A percentile compares a stretch with the other conserved stretches of the same genome.
These are phyloP conservation scores for Colletotrichum kahawae DNA, from an alignment of 2,329 filamentous ascomycete genomes.

Conservation along the genomic window DNA sequence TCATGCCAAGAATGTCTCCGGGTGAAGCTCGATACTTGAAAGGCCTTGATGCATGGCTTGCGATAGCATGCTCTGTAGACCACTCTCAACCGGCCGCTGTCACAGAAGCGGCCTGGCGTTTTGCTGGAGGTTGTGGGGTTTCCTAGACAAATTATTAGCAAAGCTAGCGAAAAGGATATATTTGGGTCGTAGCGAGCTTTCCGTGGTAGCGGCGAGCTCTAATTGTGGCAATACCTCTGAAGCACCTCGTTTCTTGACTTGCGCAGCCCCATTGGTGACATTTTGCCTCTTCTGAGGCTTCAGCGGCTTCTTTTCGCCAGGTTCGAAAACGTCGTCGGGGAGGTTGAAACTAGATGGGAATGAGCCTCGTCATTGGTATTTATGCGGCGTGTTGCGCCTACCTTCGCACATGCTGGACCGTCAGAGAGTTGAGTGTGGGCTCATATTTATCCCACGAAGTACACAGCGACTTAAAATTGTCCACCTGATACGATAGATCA, in stretches of 20 bases:
- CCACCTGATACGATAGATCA: slow-evolving; percentile 81
- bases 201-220: neutral
- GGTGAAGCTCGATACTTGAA: neutral
- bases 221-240: slow-evolving; percentile 42
- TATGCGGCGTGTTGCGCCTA: slow-evolving; percentile 49
- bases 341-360: slow-evolving; percentile 72
- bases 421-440: slow-evolving; percentile 75
- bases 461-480: slow-evolving; percentile 86
- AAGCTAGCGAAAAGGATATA: slow-evolving; percentile 49
- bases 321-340: slow-evolving; percentile 86
- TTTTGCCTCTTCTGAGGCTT: slow-evolving; percentile 42
- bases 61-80: neutral
- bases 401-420: slow-evolving; percentile 86
- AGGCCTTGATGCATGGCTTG: neutral
- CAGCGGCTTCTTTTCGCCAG: slow-evolving; percentile 76
- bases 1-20: neutral
- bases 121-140: slow-evolving; percentile 39
- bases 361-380: neutral
- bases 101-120: slow-evolving; percentile 46
- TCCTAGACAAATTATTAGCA: slow-evolving; percentile 32
- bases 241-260: slow-evolving; percentile 54
- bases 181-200: neutral
- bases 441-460: slow-evolving; percentile 78
- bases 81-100: slow-evolving; percentile 40
- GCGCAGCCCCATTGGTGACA: slow-evolving; percentile 41